Evolutionary conservation across 2,329 filamentous ascomycete species (phyloP).

Genomic region (Alternaria gansuensis): DNA sequence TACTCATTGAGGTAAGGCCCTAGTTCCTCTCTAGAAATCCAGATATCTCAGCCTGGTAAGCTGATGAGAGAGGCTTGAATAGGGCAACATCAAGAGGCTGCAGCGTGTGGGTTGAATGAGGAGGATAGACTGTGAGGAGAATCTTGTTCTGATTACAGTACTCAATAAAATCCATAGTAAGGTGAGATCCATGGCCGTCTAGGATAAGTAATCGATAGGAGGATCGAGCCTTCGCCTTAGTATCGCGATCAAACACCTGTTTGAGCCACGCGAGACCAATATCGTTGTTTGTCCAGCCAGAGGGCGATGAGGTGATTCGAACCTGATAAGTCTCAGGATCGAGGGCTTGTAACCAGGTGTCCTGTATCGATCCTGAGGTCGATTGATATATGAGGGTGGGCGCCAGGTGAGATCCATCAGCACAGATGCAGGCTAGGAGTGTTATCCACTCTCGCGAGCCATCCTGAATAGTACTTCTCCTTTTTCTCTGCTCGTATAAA

Average conservation of each 20-base stretch:
- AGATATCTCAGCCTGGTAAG: too few relatives aligned
- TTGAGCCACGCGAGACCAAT: constrained; percentile 19
- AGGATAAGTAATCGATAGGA: constrained; percentile 6
- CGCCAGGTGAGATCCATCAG: background rate
- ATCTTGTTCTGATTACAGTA: too few relatives aligned
- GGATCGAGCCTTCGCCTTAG: constrained; percentile 18
- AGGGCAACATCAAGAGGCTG: too few relatives aligned
- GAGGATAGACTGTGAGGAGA: too few relatives aligned
- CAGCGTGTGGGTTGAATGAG: too few relatives aligned
- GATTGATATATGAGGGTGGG: constrained; percentile 8
- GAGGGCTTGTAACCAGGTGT: constrained; percentile 14
- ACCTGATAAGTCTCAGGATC: constrained; percentile 5
- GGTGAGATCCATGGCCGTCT: background rate
- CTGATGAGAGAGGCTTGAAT: too few relatives aligned
- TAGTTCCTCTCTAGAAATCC: too few relatives aligned
- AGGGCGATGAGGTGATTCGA: constrained; percentile 2
- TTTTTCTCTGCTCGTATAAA: too few relatives aligned
- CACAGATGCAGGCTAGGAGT: constrained; percentile 3
- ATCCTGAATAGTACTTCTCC: too few relatives aligned
- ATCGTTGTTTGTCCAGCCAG: constrained; percentile 23
- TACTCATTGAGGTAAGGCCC: too few relatives aligned
- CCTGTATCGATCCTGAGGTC: background rate
- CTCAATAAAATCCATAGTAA: too few relatives aligned
- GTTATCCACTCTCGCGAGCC: constrained; percentile 14
- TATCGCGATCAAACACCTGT: constrained; percentile 23